A percentile compares a stretch with the other conserved stretches of the same genome.
Conservation (phyloP, 306 rosid genomes). For the Leucaena leucocephala region DNA sequence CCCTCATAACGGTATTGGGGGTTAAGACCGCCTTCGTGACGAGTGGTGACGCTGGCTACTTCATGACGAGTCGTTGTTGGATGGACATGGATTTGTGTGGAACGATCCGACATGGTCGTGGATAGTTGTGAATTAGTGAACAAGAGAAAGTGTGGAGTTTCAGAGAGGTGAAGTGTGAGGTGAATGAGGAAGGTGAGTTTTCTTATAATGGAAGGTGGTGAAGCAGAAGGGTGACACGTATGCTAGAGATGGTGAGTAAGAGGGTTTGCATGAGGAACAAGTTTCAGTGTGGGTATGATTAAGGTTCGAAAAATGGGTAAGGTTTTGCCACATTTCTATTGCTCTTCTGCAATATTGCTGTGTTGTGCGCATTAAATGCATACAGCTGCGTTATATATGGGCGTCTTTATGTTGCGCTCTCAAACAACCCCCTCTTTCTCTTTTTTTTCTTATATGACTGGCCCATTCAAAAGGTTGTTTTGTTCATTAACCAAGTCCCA, state of each 20-base stretch:
- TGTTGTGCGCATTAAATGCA: slow-evolving; percentile 34
- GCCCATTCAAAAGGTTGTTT: neutral
- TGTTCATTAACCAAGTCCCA: neutral
- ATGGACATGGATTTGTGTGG: slow-evolving; percentile 70
- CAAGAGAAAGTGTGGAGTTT: neutral
- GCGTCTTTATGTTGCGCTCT: neutral
- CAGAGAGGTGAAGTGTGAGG: neutral
- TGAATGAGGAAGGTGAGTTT: neutral
- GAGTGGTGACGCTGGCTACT: neutral
- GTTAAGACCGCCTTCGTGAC: slow-evolving; percentile 4
- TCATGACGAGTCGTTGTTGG: slow-evolving; percentile 32
- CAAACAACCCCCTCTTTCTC: neutral
- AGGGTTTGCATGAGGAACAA: slow-evolving; percentile 78
- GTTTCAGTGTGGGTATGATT: slow-evolving; percentile 50
- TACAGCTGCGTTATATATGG: slow-evolving; percentile 30
- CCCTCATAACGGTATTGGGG: slow-evolving; percentile 37
- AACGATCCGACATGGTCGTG: slow-evolving; percentile 63
- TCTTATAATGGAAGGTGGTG: slow-evolving; percentile 46
- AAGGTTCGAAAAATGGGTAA: neutral
- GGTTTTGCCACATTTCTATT: slow-evolving; percentile 37
- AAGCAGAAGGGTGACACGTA: slow-evolving; percentile 63
- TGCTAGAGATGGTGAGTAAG: slow-evolving; percentile 54
- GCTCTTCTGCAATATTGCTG: slow-evolving; percentile 35
- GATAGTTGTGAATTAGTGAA: neutral
- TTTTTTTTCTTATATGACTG: neutral